These are phyloP conservation scores for Tulasnella sp. DNA, from an alignment of 768 basidiomycete genomes.

Conservation along the genomic window DNA sequence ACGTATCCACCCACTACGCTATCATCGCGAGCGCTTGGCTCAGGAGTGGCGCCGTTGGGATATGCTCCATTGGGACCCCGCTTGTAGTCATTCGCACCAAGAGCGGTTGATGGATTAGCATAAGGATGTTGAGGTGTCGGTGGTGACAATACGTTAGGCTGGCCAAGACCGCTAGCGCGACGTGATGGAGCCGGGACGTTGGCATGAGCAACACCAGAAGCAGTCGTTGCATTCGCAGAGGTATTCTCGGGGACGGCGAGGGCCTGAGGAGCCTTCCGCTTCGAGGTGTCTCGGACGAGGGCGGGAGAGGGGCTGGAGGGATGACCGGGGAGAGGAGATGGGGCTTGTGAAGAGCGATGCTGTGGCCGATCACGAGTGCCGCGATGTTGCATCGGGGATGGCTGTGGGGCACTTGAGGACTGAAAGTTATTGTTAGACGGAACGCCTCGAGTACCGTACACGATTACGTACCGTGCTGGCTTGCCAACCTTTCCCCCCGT, in stretches of 20 bases:
- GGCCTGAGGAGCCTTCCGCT: conserved; percentile 48
- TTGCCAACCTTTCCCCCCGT: conserved; percentile 95
- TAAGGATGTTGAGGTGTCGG: conserved; percentile 14
- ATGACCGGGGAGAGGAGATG: background rate
- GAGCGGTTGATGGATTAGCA: conserved; percentile 12
- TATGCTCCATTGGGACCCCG: conserved; percentile 4
- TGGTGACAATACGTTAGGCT: background rate
- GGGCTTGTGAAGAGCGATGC: conserved; percentile 18
- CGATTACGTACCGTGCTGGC: conserved; percentile 55
- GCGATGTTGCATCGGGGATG: conserved; percentile 33
- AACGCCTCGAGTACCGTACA: background rate
- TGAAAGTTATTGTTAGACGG: background rate
- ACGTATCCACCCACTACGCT: conserved; percentile 20
- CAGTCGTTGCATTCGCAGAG: conserved; percentile 49
- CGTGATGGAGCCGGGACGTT: conserved; percentile 45
- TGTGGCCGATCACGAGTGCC: conserved; percentile 32
- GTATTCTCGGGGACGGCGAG: conserved; percentile 46
- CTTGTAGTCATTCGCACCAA: background rate
- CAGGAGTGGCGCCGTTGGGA: conserved; percentile 3
- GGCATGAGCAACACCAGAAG: conserved; percentile 66
- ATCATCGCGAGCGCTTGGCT: conserved; percentile 33
- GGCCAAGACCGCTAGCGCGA: conserved; percentile 2
- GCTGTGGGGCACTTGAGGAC: background rate
- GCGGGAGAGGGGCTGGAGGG: conserved; percentile 63
- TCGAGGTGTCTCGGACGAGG: conserved; percentile 67